Percentiles rank a stretch among this genome's conserved stretches.
These are phyloP conservation scores for Austropuccinia psidii DNA, from an alignment of 1,284 basidiomycete genomes.

Conservation along the genomic window DNA sequence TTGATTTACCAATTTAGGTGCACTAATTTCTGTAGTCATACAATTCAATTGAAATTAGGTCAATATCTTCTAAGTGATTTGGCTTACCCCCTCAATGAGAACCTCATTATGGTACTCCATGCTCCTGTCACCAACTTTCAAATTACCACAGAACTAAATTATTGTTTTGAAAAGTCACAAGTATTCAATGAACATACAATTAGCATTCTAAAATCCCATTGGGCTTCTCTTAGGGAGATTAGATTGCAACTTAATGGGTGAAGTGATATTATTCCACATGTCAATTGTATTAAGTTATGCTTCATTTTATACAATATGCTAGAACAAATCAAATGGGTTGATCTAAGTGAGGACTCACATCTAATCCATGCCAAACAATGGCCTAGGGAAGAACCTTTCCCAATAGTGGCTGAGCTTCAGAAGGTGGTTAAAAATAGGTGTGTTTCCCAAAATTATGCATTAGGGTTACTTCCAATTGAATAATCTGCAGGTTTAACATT, in stretches of 20 bases:
- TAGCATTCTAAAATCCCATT: neutral
- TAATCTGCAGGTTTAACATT: no score
- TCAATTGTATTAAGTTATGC: constrained; percentile 12
- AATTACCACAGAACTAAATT: constrained; percentile 1
- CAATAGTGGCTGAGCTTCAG: no score
- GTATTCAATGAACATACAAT: neutral
- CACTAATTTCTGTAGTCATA: no score
- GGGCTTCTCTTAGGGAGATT: neutral
- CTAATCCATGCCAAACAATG: no score
- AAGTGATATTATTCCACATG: neutral
- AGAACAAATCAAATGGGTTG: neutral
- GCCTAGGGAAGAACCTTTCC: no score
- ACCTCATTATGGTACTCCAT: neutral
- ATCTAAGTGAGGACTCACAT: neutral
- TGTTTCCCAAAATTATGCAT: no score
- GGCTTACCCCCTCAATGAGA: constrained; percentile 1
- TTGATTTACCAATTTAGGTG: no score
- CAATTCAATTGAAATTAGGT: no score
- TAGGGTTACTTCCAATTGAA: no score
- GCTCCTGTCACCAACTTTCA: neutral
- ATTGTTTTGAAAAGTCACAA: constrained; percentile 5
- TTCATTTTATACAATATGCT: constrained; percentile 1
- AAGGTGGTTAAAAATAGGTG: no score
- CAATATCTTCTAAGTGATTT: constrained; percentile 12
- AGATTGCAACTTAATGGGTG: neutral